Conservation (phyloP, 495 filamentous ascomycete species). For the Mytilinidion resinicola region DNA sequence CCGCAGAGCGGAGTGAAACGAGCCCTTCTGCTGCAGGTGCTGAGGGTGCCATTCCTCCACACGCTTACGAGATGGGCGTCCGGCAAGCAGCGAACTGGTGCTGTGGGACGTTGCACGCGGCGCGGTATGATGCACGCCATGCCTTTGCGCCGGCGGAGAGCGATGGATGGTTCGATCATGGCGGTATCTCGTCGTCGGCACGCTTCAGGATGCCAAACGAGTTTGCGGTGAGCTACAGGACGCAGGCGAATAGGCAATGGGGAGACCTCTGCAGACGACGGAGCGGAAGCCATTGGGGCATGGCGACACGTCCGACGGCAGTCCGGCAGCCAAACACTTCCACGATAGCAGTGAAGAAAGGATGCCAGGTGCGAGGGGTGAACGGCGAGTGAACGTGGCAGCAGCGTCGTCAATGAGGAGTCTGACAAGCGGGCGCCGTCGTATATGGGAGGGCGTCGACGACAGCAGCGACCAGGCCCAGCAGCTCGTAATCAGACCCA, state of each 20-base stretch:
- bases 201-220: constrained; percentile 1
- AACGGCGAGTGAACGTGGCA: neutral
- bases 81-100: constrained; percentile 3
- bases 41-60: too few relatives aligned
- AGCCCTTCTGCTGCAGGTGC: too few relatives aligned
- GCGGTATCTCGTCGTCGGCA: constrained; percentile 12
- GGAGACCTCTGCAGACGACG: neutral
- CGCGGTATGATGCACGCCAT: neutral
- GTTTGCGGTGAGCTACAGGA: neutral
- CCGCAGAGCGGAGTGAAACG: too few relatives aligned
- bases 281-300: neutral
- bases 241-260: neutral
- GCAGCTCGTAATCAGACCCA: neutral
- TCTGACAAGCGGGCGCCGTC: neutral
- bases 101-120: constrained; percentile 15
- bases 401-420: neutral
- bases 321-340: neutral
- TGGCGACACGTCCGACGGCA: neutral
- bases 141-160: neutral
- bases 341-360: neutral
- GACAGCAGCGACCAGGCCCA: neutral
- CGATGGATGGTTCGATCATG: constrained; percentile 18
- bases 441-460: too few relatives aligned
- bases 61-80: too few relatives aligned
- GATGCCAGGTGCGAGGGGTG: neutral